Base-by-base conservation (phyloP, 1,284 basidiomycete species). In the Macrocystidia cucumis region DNA sequence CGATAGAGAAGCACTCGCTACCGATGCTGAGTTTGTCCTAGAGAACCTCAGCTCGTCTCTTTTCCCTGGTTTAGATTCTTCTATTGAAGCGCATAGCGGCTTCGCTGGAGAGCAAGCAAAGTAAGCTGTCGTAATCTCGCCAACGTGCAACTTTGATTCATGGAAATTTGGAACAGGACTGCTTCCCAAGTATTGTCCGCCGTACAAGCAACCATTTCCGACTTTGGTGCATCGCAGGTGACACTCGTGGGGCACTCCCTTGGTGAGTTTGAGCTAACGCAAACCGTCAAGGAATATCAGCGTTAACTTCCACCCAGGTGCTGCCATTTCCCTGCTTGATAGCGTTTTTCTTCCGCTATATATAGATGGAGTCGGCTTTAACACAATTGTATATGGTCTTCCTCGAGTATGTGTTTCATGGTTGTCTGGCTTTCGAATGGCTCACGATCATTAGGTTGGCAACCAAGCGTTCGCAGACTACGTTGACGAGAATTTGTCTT, bases 391-490 rank as follows among this genome's bases (percentile, higher is more conserved):
- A n/a, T 45, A 47, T 40, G 42, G 42, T 11, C 35, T 46, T 42
- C 43, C 40, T n/a, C 32, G 40, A 4, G 44, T 49, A 23, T 11
- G 12, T 9, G 11, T 25, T 12, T 25, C 11, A 30, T 16, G 29
- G 17, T 30, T 18, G 12, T 16, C n/a, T n/a, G n/a, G n/a, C n/a
- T n/a, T n/a, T n/a, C n/a, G n/a, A n/a, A n/a, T n/a, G n/a, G n/a
- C n/a, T n/a, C n/a, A n/a, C n/a, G n/a, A n/a, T 30, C 14, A 16
- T 24, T 51, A 60, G 71, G 70, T 80, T 23, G 79, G 78, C 6
- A 81, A 82, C 47, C 63, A 70, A 44, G 69, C 56, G 0, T 78
- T 75, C 39, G 76, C 75, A 0, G 42, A 74, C 45, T 78, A 70
- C 40, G 64, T 81, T 13, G 76, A 81, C 46, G 49, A 50, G 5